A percentile compares a stretch with the other conserved stretches of the same genome.
Conservation (phyloP, 2,329 filamentous ascomycete species). For the Scedosporium dehoogii region DNA sequence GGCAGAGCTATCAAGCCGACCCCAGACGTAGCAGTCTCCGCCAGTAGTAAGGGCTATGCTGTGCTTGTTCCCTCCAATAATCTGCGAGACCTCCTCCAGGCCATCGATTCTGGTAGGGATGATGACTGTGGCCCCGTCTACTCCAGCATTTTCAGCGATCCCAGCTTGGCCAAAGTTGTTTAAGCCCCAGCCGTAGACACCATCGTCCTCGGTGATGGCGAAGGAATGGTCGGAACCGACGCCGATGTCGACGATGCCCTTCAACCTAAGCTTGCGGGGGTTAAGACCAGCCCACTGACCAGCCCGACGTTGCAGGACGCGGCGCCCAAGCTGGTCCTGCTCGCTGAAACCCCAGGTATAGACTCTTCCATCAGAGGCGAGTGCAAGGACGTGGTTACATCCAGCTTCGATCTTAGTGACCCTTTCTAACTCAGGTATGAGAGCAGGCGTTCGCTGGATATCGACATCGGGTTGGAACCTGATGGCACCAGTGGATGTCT, state of each 20-base stretch:
- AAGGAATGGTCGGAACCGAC: slow-evolving; percentile 57
- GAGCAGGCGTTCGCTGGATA: slow-evolving; percentile 24
- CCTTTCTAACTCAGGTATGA: background rate
- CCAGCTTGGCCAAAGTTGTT: slow-evolving; percentile 72
- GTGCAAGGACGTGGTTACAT: slow-evolving; percentile 55
- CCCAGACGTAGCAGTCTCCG: too few relatives aligned
- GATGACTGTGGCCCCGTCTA: slow-evolving; percentile 23
- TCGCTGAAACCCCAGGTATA: slow-evolving; percentile 54
- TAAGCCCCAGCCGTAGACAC: slow-evolving; percentile 68
- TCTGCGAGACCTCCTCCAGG: too few relatives aligned
- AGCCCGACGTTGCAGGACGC: slow-evolving; percentile 33
- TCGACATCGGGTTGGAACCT: slow-evolving; percentile 18
- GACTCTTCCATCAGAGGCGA: slow-evolving; percentile 45
- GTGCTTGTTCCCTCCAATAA: too few relatives aligned
- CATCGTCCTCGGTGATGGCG: slow-evolving; percentile 55
- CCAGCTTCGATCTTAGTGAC: slow-evolving; percentile 46
- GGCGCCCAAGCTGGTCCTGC: slow-evolving; percentile 42
- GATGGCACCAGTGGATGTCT: too few relatives aligned
- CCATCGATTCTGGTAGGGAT: too few relatives aligned
- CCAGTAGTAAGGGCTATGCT: too few relatives aligned
- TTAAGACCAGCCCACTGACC: slow-evolving; percentile 29
- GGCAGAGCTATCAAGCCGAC: too few relatives aligned
- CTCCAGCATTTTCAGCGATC: slow-evolving; percentile 21
- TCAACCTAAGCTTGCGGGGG: slow-evolving; percentile 48
- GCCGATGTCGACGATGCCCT: slow-evolving; percentile 52